Conservation (phyloP, 108 stramenopile species). For the Pseudonitzschia multiseries region DNA sequence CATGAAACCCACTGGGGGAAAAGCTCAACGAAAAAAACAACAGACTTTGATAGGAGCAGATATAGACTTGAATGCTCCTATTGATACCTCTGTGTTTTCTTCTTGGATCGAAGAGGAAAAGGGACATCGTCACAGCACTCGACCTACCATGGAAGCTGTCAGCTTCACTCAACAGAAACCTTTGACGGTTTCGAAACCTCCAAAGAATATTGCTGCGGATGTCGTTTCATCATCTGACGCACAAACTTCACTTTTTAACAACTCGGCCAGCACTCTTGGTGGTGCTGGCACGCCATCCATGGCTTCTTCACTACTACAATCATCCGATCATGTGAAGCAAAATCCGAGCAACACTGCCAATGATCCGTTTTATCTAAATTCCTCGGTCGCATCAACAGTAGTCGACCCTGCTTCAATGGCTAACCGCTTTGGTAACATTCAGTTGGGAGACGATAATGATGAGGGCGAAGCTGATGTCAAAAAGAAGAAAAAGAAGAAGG, state of each 20-base stretch:
- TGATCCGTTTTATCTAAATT: constrained; percentile 79
- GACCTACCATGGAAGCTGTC: constrained; percentile 48
- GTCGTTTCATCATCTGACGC: constrained; percentile 13
- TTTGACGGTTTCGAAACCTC: constrained; percentile 6
- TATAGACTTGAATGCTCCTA: constrained; percentile 36
- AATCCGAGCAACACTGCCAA: constrained; percentile 34
- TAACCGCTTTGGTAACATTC: constrained; percentile 58
- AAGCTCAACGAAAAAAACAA: constrained; percentile 77
- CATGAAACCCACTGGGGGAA: constrained; percentile 87
- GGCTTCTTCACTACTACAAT: constrained; percentile 1
- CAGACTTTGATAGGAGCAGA: constrained; percentile 41
- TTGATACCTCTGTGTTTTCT: constrained; percentile 51
- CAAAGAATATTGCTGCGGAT: background rate
- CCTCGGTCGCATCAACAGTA: constrained; percentile 12
- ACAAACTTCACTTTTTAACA: background rate
- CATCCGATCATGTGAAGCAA: constrained; percentile 9
- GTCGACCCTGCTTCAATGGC: background rate
- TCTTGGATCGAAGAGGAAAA: constrained; percentile 47
- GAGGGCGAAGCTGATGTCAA: constrained; percentile 47
- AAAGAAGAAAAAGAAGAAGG: constrained; percentile 73
- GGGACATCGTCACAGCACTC: constrained; percentile 19
- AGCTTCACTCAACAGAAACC: constrained; percentile 53
- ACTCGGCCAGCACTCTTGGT: background rate
- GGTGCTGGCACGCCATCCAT: background rate
- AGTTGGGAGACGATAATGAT: constrained; percentile 65